Percentiles rank a stretch among this genome's conserved stretches.
Conservation (phyloP, 202 grass and related monocot genomes). For the Schoenoplectus triqueter region DNA sequence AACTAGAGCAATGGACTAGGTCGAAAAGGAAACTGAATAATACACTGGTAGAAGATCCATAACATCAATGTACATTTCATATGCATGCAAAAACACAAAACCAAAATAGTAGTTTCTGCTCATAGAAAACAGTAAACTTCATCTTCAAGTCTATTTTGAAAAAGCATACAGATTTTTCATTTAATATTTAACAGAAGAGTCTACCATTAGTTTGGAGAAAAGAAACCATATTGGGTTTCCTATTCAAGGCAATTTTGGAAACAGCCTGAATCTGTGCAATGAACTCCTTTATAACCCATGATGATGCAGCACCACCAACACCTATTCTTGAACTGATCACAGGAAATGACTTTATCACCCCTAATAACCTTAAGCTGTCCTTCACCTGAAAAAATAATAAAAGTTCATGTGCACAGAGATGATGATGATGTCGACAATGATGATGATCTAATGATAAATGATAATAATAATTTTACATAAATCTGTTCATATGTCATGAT, state of each 20-base stretch:
- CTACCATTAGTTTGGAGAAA: slow-evolving; percentile 92
- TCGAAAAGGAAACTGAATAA: background rate
- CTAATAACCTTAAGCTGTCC: slow-evolving; percentile 80
- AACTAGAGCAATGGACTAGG: background rate
- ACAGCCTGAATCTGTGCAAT: slow-evolving; percentile 88
- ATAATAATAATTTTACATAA: background rate
- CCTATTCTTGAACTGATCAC: slow-evolving; percentile 88
- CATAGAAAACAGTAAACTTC: background rate
- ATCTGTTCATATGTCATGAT: background rate
- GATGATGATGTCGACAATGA: slow-evolving; percentile 16
- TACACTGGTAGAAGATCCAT: background rate
- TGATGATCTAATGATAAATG: background rate
- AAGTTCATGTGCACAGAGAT: slow-evolving; percentile 20
- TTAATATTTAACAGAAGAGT: slow-evolving; percentile 21
- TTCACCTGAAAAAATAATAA: slow-evolving; percentile 68
- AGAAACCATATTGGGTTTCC: slow-evolving; percentile 73
- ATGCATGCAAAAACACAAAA: slow-evolving; percentile 27
- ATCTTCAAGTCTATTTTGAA: background rate
- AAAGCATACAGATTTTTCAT: slow-evolving; percentile 14
- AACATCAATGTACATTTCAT: background rate
- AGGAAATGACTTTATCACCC: slow-evolving; percentile 86
- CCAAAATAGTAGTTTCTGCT: background rate
- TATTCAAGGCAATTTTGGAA: slow-evolving; percentile 77
- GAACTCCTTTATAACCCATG: slow-evolving; percentile 95
- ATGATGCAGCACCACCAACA: slow-evolving; percentile 85